A percentile compares a stretch with the other conserved stretches of the same genome.
phyloP scores from a whole-genome alignment of 352 stramenopile species.

The Phytopythium ostracodes region DNA sequence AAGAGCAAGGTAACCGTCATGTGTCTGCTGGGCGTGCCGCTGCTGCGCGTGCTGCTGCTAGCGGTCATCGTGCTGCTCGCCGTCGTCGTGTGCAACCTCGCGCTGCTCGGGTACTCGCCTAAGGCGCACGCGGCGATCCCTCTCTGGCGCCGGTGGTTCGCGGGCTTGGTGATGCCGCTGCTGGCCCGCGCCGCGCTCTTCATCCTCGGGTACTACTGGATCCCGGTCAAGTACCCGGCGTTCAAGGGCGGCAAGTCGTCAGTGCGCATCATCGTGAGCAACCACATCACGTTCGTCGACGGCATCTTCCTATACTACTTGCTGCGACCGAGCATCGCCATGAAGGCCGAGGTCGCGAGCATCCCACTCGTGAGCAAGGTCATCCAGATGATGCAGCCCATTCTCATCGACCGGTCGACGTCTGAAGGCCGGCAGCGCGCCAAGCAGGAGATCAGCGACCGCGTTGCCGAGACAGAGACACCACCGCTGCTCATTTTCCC shows the following conservation, averaged over 20 bases:
- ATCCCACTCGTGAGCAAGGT: conserved; percentile 54
- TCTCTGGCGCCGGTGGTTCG: conserved; percentile 33
- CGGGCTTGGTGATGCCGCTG: conserved; percentile 28
- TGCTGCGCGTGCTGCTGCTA: conserved; percentile 47
- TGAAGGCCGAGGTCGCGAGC: conserved; percentile 62
- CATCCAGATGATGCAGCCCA: conserved; percentile 56
- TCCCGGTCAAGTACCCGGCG: conserved; percentile 35
- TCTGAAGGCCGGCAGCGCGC: conserved; percentile 45
- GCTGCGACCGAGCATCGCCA: conserved; percentile 57
- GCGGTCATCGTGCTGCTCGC: conserved; percentile 29
- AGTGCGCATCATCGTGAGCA: conserved; percentile 49
- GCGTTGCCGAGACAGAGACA: conserved; percentile 33
- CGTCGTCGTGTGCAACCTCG: conserved; percentile 35
- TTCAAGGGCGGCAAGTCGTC: not conserved
- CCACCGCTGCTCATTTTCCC: conserved; percentile 72
- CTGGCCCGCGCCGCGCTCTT: conserved; percentile 50
- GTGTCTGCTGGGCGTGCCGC: conserved; percentile 50
- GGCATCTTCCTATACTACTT: conserved; percentile 55
- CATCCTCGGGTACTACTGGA: conserved; percentile 65
- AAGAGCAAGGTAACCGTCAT: conserved; percentile 47
- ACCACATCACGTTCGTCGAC: conserved; percentile 72
- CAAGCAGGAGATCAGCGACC: conserved; percentile 55
- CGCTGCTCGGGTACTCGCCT: conserved; percentile 46
- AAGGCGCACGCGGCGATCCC: conserved; percentile 28
- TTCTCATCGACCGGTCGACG: conserved; percentile 58